Base-by-base conservation (phyloP, 495 filamentous ascomycete genomes). In the Lepraria neglecta region DNA sequence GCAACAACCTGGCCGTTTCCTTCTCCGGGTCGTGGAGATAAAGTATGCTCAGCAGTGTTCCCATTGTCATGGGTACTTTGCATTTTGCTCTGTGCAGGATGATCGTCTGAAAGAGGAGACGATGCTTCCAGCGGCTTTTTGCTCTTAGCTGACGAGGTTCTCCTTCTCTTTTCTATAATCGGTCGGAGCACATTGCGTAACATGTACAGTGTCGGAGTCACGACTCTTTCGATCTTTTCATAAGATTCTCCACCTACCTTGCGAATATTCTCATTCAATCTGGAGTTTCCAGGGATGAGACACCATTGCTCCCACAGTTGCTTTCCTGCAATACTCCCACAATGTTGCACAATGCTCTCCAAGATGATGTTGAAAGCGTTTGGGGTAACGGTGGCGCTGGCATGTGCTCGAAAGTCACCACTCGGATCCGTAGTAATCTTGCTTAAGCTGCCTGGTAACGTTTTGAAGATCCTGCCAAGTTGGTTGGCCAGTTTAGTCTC, bases 321-420 rank as follows among this genome's bases (percentile, higher is more conserved):
- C 51, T 69, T 72, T 24, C 75, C 82, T 50, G 66, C 67, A 21
- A 62, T 38, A 56, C 75, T 76, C 52, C 82, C 80, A 43, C 73
- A 68, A 0, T 65, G 62, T 38, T 82, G 74, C n/a, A 78, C 76
- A 7, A 83, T 56, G 15, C 76, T 77, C 19, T 73, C 65, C 17
- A 85, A 71, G 35, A 84, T 53, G 12, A 60, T 55, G 60, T 82
- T 75, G 70, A 85, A 85, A 27, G 78, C 68, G 7, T 64, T 55
- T 0, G 71, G 38, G 24, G 69, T 60, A 61, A 63, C 40, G n/a
- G 43, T 56, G 47, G 24, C 67, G 59, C 12, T 68, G 44, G 21
- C 71, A 47, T 31, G 60, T 47, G 56, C 71, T 52, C 56, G 59
- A 15, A 45, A 7, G 19, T 33, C 52, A 10, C n/a, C 48, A 62